These are phyloP conservation scores for Rhipidocladum racemiflorum DNA, from an alignment of 176 grass and related monocot species.

Conservation along the genomic window DNA sequence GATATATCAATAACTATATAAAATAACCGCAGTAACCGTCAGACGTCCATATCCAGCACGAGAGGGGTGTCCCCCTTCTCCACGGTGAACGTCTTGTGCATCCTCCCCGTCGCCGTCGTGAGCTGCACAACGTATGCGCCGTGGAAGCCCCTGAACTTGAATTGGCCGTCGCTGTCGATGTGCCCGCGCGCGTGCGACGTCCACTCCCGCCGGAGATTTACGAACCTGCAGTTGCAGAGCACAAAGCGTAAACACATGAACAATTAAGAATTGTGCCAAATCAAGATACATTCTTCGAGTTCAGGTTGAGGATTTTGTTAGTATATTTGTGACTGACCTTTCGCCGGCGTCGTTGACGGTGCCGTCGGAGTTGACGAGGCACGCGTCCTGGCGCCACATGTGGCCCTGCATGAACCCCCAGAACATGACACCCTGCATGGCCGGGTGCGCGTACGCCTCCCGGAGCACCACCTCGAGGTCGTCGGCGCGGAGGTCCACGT, in stretches of 20 bases:
- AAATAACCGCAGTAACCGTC: neutral
- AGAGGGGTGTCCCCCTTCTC: conserved; percentile 67
- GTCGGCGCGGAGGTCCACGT: conserved; percentile 61
- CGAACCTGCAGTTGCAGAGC: conserved; percentile 30
- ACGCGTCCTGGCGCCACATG: conserved; percentile 54
- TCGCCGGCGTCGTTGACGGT: conserved; percentile 63
- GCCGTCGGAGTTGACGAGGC: conserved; percentile 66
- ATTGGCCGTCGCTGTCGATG: conserved; percentile 39
- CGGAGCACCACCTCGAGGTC: conserved; percentile 73
- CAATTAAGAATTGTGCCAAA: neutral
- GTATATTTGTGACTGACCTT: neutral
- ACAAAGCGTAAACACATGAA: neutral
- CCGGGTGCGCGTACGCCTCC: conserved; percentile 75
- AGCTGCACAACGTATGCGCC: conserved; percentile 59
- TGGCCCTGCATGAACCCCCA: conserved; percentile 70
- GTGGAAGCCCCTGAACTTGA: conserved; percentile 65
- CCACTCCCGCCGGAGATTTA: conserved; percentile 60
- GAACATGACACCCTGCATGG: conserved; percentile 62
- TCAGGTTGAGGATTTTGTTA: neutral
- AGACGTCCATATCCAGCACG: conserved; percentile 51
- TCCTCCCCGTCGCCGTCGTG: conserved; percentile 34
- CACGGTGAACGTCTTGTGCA: conserved; percentile 52
- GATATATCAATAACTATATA: neutral
- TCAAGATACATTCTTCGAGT: neutral
- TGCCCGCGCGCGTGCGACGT: conserved; percentile 54